Base-by-base conservation (phyloP, 805 yeast genomes). In the Lipomyces orientalis region DNA sequence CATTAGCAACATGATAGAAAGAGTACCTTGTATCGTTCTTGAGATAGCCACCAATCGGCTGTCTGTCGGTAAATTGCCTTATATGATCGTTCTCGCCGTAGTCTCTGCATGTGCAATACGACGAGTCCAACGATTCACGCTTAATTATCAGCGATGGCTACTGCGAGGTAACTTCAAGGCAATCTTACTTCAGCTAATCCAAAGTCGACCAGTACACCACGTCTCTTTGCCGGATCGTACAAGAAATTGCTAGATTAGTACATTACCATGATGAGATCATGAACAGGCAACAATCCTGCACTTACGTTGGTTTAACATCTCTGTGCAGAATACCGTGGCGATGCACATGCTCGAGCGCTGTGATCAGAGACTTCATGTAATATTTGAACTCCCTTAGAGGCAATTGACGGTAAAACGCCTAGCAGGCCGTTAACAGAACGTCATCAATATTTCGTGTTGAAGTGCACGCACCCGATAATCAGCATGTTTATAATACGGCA, bases 401-500 rank as follows among this genome's bases (percentile, higher is more conserved):
- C 67, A 93, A 79, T 75, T 89, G 93, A 71, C 95, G 83, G 79
- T 90, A 93, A 73, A 92, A 91, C 73, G 87, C 90, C 56, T 67
- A 43, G 22, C 9, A 43, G 10, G 49, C 67, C 19, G n/a, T 57
- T 52, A 54, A 35, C 22, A 19, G 9, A 14, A 52, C 7, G 25
- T 31, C 22, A n/a, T 8, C 31, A 16, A 29, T 35, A 34, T 35
- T 31, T 29, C 49, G 6, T 25, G n/a, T 19, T 16, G 31, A 4
- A 49, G 29, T 43, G 59, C 6, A 61, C 75, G 22, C 51, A 69
- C 71, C 67, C 98, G 84, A 79, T 93, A 95, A 76, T 95, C 98
- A 10, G 92, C 87, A 79, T 94, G 98, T 59, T 89, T 88, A 77
- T 90, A 93, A 81, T 88, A 94, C 7, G 98, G 98, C 70, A 94